These are phyloP conservation scores for Alternaria sp. DNA, from an alignment of 2,329 filamentous ascomycete species.

Conservation along the genomic window DNA sequence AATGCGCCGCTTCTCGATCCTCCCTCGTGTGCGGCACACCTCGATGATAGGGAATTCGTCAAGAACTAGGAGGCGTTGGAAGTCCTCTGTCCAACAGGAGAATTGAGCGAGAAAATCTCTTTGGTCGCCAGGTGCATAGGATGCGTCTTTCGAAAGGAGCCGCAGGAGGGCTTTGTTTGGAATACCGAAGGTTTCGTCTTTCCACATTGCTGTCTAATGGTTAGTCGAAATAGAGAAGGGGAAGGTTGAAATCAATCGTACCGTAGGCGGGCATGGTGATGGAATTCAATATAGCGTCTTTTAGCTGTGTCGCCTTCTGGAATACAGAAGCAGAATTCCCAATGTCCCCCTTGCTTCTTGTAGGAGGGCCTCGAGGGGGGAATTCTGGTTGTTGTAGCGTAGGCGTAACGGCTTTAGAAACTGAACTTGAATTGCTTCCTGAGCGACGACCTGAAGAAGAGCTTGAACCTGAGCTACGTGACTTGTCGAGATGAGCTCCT, in stretches of 20 bases:
- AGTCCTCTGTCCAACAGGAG: slow-evolving; percentile 71
- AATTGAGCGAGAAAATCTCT: slow-evolving; percentile 67
- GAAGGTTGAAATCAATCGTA: slow-evolving; percentile 18
- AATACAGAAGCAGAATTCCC: slow-evolving; percentile 70
- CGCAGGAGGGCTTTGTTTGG: slow-evolving; percentile 71
- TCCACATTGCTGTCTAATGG: slow-evolving; percentile 71
- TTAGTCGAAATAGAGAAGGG: neutral
- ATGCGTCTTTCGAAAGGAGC: slow-evolving; percentile 52
- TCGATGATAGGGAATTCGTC: slow-evolving; percentile 73
- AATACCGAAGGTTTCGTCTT: slow-evolving; percentile 76
- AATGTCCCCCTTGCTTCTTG: slow-evolving; percentile 57
- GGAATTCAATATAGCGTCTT: slow-evolving; percentile 78
- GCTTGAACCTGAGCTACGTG: slow-evolving; percentile 50
- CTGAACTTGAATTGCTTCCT: slow-evolving; percentile 42
- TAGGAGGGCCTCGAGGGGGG: slow-evolving; percentile 72
- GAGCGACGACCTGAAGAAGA: slow-evolving; percentile 51
- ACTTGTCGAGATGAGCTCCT: slow-evolving; percentile 42
- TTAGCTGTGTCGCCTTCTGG: slow-evolving; percentile 77
- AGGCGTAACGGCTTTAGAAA: slow-evolving; percentile 61
- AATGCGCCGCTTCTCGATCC: slow-evolving; percentile 67
- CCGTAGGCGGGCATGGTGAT: slow-evolving; percentile 76
- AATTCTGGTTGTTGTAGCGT: slow-evolving; percentile 67
- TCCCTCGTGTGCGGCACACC: slow-evolving; percentile 67
- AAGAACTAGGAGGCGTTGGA: slow-evolving; percentile 64
- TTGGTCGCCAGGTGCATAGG: slow-evolving; percentile 49